Base-by-base conservation (phyloP, 768 basidiomycete species). In the Lyophyllum decastes region DNA sequence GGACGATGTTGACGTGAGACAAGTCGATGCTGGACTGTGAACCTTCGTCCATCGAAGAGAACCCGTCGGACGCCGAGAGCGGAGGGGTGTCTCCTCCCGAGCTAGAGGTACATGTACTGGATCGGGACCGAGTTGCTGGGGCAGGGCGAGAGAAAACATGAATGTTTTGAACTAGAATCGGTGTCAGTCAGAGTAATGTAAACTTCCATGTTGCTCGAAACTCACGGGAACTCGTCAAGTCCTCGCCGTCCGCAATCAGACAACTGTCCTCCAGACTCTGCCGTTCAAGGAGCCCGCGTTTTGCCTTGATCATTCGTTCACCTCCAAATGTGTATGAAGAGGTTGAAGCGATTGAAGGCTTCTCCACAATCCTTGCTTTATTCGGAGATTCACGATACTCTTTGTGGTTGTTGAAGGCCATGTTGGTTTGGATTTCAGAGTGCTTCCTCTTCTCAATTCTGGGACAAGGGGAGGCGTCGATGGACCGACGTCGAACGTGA, bases 11-110 rank as follows among this genome's bases (percentile, higher is more conserved):
- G 54, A 93, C 69, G 1, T 85, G 83, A 0, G 81, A 78, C 2
- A 92, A 68, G 68, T 93, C 90, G 55, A 92, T 85, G 71, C 90
- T 91, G 0, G 88, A 90, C 68, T 88, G 83, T 0, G 90, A 92
- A 30, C 86, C 87, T 4, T 84, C 88, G 0, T 86, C 88, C 47
- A 85, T 72, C 0, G 85, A 89, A 1, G 87, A 87, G 46, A 49
- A 59, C 2, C 83, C 84, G 57, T 90, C 89, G 0, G 85, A 89
- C 4, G 79, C 68, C 0, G 87, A 88, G 3, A 91, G 77, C 0
- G 90, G 88, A 5, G 89, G 88, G 0, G 90, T 90, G 11, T 89
- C 88, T 12, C 72, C 76, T 35, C 87, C 89, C 12, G 88, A 88
- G 66, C 82, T 86, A 0, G 78, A 78, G 0, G 87, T 88, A 64